Conservation (phyloP, 352 stramenopile species). For the Ochromonadaceae sp. region DNA sequence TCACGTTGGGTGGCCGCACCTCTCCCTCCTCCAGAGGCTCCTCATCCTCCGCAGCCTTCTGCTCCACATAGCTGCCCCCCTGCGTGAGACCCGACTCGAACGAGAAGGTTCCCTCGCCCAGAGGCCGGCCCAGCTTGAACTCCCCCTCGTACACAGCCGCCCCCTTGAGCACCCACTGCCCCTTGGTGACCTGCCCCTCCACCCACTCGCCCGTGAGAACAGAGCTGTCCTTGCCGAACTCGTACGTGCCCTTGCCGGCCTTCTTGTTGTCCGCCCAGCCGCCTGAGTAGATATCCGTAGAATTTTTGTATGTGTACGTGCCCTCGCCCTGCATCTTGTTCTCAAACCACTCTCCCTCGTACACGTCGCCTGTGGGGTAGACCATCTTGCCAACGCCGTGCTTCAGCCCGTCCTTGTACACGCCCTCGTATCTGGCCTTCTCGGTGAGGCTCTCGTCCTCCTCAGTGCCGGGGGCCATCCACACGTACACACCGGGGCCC, state of each 20-base stretch:
- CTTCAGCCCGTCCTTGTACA: slow-evolving; percentile 61
- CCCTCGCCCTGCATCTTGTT: slow-evolving; percentile 61
- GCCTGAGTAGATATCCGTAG: slow-evolving; percentile 68
- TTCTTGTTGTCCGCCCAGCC: slow-evolving; percentile 57
- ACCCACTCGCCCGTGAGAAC: slow-evolving; percentile 62
- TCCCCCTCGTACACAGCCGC: slow-evolving; percentile 41
- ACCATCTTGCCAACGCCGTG: slow-evolving; percentile 69
- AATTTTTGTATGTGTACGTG: slow-evolving; percentile 68
- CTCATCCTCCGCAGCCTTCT: slow-evolving; percentile 25
- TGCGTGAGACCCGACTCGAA: slow-evolving; percentile 64
- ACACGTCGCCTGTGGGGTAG: slow-evolving; percentile 67
- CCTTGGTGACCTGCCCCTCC: slow-evolving; percentile 59
- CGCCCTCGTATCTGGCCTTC: slow-evolving; percentile 41
- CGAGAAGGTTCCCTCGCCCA: slow-evolving; percentile 61
- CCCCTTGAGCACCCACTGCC: slow-evolving; percentile 75
- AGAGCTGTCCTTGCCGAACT: slow-evolving; percentile 58
- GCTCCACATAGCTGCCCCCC: slow-evolving; percentile 51
- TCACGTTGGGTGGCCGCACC: slow-evolving; percentile 3
- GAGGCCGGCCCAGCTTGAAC: slow-evolving; percentile 63
- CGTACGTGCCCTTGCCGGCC: slow-evolving; percentile 62
- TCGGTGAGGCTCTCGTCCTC: slow-evolving; percentile 36
- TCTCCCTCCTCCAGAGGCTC: no score
- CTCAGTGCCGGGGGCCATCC: slow-evolving; percentile 48
- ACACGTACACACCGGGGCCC: slow-evolving; percentile 63
- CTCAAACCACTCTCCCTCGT: slow-evolving; percentile 64